Percentiles rank a stretch among this genome's conserved stretches.
Evolutionary conservation across 805 yeast species (phyloP).

Genomic region (Naumovozyma baii): DNA sequence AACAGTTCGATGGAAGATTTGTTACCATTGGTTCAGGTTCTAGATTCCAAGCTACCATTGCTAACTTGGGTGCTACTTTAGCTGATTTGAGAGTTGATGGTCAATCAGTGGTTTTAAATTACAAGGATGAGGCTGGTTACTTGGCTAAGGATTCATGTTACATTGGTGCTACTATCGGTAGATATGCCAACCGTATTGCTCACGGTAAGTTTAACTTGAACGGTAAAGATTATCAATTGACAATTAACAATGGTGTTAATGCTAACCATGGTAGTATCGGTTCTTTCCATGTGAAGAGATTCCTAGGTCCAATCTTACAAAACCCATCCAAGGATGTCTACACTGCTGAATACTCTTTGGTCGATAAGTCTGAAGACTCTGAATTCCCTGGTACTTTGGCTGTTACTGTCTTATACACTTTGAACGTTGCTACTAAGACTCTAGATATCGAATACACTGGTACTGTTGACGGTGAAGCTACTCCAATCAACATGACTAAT

Average conservation of each 20-base stretch:
- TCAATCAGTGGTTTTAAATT: constrained; percentile 34
- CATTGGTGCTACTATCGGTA: constrained; percentile 57
- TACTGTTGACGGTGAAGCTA: constrained; percentile 28
- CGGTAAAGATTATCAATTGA: constrained; percentile 35
- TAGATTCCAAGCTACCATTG: constrained; percentile 33
- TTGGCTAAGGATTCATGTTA: constrained; percentile 35
- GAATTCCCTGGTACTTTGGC: constrained; percentile 55
- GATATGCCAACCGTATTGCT: constrained; percentile 52
- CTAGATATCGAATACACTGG: constrained; percentile 41
- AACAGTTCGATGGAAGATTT: constrained; percentile 23
- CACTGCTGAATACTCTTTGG: constrained; percentile 32
- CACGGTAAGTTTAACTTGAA: constrained; percentile 36
- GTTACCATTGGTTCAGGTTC: constrained; percentile 26
- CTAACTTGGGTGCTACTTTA: constrained; percentile 45
- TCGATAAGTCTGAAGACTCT: constrained; percentile 39
- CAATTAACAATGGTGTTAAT: constrained; percentile 35
- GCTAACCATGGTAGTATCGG: constrained; percentile 46
- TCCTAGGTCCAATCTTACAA: constrained; percentile 43
- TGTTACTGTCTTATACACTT: constrained; percentile 38
- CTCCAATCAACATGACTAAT: constrained; percentile 50
- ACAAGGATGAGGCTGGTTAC: constrained; percentile 29
- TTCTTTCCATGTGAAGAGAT: constrained; percentile 43
- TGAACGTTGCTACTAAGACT: constrained; percentile 28
- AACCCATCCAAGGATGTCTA: constrained; percentile 25
- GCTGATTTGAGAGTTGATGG: constrained; percentile 36